Base-by-base conservation (phyloP, 73 alveolate genomes). In the Stentor coeruleus region DNA sequence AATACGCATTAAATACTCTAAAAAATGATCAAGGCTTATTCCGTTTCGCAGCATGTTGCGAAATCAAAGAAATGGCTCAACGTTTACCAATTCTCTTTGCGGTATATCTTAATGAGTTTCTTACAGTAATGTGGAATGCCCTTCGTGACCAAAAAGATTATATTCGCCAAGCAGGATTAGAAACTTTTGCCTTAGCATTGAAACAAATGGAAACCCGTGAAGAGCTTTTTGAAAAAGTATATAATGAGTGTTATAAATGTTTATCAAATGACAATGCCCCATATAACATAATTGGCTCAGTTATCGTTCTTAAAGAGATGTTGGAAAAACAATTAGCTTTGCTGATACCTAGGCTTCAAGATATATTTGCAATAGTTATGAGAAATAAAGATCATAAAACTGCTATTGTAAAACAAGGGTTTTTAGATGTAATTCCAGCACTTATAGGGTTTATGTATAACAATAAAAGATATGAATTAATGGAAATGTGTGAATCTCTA, bases 401-500 rank as follows among this genome's bases (percentile, higher is more conserved):
- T 35, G 28, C 26, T 0, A 72, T 77, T 11, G 85, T 81, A n/a
- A 58, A 39, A 31, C 76, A 77, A 28, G 76, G 60, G 11, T 41
- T 83, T 75, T 59, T 85, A 3, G 84, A 85, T 31, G 6, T 85
- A 33, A 77, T 59, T 36, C 87, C 91, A 35, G 77, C 37, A 38
- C 38, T 42, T 58, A 36, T 76, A 75, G 14, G 59, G n/a, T 39
- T 39, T 38, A 40, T 39, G n/a, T 36, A 6, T 20, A 15, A 0
- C 20, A 1, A 75, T 75, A 35, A n/a, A 1, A 15, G 26, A 20
- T 1, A 66, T 30, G 37, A 75, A 75, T 6, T 6, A 74, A 39
- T 80, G 58, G 59, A 59, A 36, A 36, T 39, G 20, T 35, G 35
- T 49, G 20, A n/a, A 36, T 15, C 80, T 79, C 31, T 31, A 35